These are phyloP conservation scores for Rosa lucieae DNA, from an alignment of 306 rosid genomes.

Conservation along the genomic window DNA sequence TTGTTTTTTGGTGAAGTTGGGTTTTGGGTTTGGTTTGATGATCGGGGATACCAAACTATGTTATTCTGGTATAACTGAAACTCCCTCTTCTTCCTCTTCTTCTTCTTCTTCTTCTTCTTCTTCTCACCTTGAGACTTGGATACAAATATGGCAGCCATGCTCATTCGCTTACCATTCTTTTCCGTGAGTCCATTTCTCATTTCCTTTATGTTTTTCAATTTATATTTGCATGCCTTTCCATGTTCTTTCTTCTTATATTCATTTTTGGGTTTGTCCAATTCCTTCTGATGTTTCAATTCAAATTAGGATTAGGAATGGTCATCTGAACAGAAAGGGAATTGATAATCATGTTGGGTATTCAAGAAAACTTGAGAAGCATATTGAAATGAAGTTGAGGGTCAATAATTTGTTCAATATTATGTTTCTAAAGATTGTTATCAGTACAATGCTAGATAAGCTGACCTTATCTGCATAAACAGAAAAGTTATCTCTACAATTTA, in stretches of 20 bases:
- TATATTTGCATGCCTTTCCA: background rate
- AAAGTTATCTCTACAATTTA: background rate
- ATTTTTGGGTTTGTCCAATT: constrained; percentile 5
- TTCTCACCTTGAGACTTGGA: background rate
- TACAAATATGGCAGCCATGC: constrained; percentile 24
- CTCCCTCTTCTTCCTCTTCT: background rate
- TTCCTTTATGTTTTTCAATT: background rate
- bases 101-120: background rate
- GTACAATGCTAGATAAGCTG: background rate
- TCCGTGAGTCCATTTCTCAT: constrained; percentile 28
- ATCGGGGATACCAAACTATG: too few relatives aligned
- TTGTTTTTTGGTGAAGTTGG: too few relatives aligned
- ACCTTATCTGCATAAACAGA: too few relatives aligned
- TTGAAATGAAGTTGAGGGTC: background rate
- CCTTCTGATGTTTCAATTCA: background rate
- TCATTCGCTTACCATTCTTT: constrained; percentile 33
- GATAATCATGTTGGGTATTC: background rate
- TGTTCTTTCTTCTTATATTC: background rate
- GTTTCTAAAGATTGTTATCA: too few relatives aligned
- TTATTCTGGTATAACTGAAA: background rate
- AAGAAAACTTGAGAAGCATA: background rate
- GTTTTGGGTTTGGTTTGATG: too few relatives aligned
- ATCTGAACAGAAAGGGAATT: background rate
- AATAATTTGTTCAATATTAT: background rate
- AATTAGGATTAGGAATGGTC: background rate